Evolutionary conservation across 2,329 filamentous ascomycete species (phyloP).

Genomic region (Penicillium concentricum): DNA sequence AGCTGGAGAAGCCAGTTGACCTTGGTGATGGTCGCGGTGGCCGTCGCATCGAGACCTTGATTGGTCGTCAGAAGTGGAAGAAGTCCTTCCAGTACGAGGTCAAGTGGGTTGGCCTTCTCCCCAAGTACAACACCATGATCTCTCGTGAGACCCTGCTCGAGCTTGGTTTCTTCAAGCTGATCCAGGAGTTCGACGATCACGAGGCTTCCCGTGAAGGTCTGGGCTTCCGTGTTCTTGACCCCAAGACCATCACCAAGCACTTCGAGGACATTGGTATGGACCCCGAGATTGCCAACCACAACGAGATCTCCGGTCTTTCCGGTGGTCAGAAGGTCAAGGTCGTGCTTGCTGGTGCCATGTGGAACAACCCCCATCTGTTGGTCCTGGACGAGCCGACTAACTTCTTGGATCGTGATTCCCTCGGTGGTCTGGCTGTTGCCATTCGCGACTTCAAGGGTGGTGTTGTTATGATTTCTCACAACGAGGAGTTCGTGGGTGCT

Average conservation of each 20-base stretch:
- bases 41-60: constrained; percentile 79
- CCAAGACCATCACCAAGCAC: constrained; percentile 93
- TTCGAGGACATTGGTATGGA: constrained; percentile 96
- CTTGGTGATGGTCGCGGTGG: constrained; percentile 76
- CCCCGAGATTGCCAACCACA: constrained; percentile 98
- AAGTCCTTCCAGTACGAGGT: constrained; percentile 99
- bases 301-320: constrained; percentile 92
- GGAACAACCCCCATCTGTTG: constrained; percentile 97
- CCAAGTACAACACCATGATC: constrained; percentile 90
- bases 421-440: constrained; percentile 93
- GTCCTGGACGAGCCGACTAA: constrained; percentile 99
- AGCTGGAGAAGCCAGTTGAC: constrained; percentile 90
- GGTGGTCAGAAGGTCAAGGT: constrained; percentile 99
- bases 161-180: constrained; percentile 84
- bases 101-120: constrained; percentile 86
- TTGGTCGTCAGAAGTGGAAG: constrained; percentile 98
- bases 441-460: constrained; percentile 98
- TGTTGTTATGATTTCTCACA: constrained; percentile 99
- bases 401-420: constrained; percentile 96
- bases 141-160: constrained; percentile 87
- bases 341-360: constrained; percentile 92
- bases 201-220: constrained; percentile 98
- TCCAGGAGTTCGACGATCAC: constrained; percentile 98
- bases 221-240: constrained; percentile 89
- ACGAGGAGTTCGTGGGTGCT: constrained; percentile 97